A percentile compares a stretch with the other conserved stretches of the same genome.
Conservation (phyloP, 306 rosid species). For the Quercus engelmannii region DNA sequence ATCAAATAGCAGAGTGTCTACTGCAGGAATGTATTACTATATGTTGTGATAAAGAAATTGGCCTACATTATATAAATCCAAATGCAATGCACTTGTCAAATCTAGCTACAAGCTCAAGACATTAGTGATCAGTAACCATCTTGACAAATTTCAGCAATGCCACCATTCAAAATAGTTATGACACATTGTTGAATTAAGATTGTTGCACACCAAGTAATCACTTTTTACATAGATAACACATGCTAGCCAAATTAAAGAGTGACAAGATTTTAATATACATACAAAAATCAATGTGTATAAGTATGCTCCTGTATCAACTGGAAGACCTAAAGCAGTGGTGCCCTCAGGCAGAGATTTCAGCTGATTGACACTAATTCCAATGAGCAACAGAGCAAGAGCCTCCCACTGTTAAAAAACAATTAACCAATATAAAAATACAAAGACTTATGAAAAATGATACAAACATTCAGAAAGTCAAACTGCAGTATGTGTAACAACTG, state of each 20-base stretch:
- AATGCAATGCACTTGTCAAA: not conserved
- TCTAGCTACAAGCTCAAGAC: not conserved
- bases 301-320: conserved; percentile 80
- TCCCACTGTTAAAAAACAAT: conserved; percentile 76
- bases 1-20: not conserved
- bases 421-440: not conserved
- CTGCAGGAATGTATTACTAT: not conserved
- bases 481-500: not conserved
- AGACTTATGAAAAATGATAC: not conserved
- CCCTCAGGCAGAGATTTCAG: conserved; percentile 80
- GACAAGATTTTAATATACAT: conserved; percentile 23
- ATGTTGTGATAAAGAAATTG: not conserved
- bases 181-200: not conserved
- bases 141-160: not conserved
- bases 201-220: not conserved
- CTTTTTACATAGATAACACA: not conserved
- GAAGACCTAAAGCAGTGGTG: conserved; percentile 58
- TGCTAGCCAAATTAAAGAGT: not conserved
- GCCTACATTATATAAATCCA: not conserved
- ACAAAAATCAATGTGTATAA: conserved; percentile 75
- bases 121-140: not conserved
- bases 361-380: conserved; percentile 95
- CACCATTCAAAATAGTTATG: not conserved
- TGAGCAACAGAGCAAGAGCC: conserved; percentile 95
- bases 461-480: not conserved